Base-by-base conservation (phyloP, 148 eudicot genomes). In the Limonium bicolor region DNA sequence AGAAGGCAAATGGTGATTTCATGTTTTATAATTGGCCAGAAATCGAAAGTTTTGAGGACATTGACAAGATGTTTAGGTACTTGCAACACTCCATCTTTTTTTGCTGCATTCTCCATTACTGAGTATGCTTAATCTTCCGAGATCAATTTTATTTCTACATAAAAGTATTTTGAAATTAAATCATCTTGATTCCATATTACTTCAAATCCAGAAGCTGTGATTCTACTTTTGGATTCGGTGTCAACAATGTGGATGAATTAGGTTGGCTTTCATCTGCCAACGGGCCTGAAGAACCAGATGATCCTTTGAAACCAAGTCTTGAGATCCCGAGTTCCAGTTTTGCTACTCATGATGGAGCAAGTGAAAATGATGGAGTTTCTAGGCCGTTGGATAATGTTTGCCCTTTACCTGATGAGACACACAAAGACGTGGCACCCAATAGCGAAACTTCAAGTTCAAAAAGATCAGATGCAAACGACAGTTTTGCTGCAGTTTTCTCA, bases 11-110 rank as follows among this genome's bases (percentile, higher is more conserved):
- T 65, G 52, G 52, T 48, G 96, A 87, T 52, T 59, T 71, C 30
- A 62, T 74, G 52, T 66, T 46, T 42, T 79, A 76, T 59, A 68
- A 57, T 27, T 90, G 99, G 99, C 67, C 77, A 34, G 84, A 80
- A 12, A 70, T 90, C 26, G 87, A 65, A 44, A 84, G 73, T 53
- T 78, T 90, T 57, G 93, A 90, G 55, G 99, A 90, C 61, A 85
- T 90, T 37, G 95, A 90, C 69, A 61, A 63, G 70, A 78, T 90
- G 80, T 75, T 90, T 51, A 84, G 99, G 99, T 90, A 80, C 40
- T 63, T 3, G 27, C 29, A 27, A 23, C 19, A 32, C 14, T 25
- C 18, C 20, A 24, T 24, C 14, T 37, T 27, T 19, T 25, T 36
- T 10, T 27, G 34, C 12, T 41, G 30, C 23, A 15, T 37, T 28